Base-by-base conservation (phyloP, 495 filamentous ascomycete genomes). In the Tuber umbilicatum region DNA sequence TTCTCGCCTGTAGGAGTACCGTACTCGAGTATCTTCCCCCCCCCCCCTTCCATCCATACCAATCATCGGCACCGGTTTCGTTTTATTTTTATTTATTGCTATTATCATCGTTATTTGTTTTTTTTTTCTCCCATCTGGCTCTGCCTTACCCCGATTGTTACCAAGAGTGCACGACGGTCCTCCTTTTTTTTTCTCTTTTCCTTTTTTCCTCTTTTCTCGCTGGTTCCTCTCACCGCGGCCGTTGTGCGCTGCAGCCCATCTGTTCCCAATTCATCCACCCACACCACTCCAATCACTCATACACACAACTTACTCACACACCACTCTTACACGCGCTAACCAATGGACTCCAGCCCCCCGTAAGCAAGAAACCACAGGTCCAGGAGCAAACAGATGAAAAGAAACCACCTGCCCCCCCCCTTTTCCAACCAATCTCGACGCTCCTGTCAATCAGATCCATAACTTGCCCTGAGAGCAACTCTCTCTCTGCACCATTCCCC, bases 131-230 rank as follows among this genome's bases (percentile, higher is more conserved):
- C 23, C 7, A 55, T 55, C 47, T 55, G 21, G 47, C 47, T 55
- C 19, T 60, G 37, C 68, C 70, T 76, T 73, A 40, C 69, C 43
- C n/a, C n/a, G 69, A 71, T 77, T 73, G 68, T 69, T 78, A 38
- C 81, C 83, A 80, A 81, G 81, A 82, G 83, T 83, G 83, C 79
- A 85, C 72, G 74, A 74, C 69, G 70, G 72, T 60, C 42, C 64
- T 31, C 73, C n/a, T 70, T 68, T 75, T 75, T 75, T 73, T 75
- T 74, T 75, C 55, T 37, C 73, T 40, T 64, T 75, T 76, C 73
- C 70, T 74, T 73, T 43, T 60, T 55, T 45, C 68, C 64, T 41
- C 72, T 73, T 71, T 38, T 69, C 74, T 41, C 16, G 39, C 39
- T 70, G 47, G 38, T 74, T 31, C 60, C 39, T 73, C 69, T 76